Conservation (phyloP, 192 early-diverging fungal species). For the Podila clonocystis region DNA sequence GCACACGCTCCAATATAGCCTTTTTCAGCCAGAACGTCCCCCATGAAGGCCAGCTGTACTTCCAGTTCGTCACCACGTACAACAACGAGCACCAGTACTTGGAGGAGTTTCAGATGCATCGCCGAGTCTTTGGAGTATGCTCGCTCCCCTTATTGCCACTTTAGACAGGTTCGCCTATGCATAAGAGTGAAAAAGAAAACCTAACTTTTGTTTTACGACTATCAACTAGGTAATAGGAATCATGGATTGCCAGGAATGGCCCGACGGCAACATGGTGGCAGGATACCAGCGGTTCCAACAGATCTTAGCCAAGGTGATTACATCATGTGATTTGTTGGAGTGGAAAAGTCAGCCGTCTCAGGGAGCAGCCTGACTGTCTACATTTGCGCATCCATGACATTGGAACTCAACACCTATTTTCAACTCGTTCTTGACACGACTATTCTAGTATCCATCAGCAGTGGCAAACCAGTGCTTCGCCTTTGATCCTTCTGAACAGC, state of each 20-base stretch:
- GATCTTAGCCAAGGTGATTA: conserved; percentile 60
- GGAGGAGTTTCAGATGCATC: conserved; percentile 80
- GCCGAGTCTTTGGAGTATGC: conserved; percentile 78
- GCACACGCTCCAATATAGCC: conserved; percentile 29
- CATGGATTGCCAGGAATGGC: conserved; percentile 79
- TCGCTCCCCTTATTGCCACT: neutral
- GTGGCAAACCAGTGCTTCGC: conserved; percentile 80
- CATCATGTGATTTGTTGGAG: neutral
- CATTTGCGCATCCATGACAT: too few species aligned
- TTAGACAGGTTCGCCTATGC: neutral
- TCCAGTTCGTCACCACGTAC: conserved; percentile 77
- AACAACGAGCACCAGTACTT: conserved; percentile 73
- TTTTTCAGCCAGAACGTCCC: conserved; percentile 67
- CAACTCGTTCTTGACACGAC: neutral
- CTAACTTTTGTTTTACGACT: neutral
- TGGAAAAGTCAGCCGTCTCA: neutral
- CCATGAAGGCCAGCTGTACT: conserved; percentile 75
- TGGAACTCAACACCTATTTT: neutral
- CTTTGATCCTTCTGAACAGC: conserved; percentile 81
- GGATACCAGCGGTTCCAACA: conserved; percentile 69
- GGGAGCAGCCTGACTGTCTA: too few species aligned
- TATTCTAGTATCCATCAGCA: conserved; percentile 71
- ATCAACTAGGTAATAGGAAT: conserved; percentile 76
- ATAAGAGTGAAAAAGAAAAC: neutral
- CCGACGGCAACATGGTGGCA: conserved; percentile 64